phyloP scores from a whole-genome alignment of 78 protist species.

The Polysphondylium violaceum region DNA sequence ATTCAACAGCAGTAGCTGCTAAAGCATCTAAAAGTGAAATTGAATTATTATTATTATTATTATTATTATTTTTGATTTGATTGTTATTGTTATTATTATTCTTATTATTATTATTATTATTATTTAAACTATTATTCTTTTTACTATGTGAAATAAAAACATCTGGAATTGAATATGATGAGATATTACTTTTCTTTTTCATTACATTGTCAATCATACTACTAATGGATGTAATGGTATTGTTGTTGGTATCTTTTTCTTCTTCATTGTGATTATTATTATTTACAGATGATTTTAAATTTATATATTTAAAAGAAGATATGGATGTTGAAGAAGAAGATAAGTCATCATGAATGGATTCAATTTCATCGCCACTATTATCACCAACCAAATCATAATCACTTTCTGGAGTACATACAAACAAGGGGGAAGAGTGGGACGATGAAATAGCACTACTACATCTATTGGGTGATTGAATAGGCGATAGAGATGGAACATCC shows the following conservation, averaged over 20 bases:
- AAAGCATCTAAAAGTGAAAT: slow-evolving; percentile 8
- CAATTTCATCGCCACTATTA: background rate
- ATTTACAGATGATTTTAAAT: background rate
- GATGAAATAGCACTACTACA: background rate
- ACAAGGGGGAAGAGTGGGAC: background rate
- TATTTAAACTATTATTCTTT: background rate
- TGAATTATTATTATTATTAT: background rate
- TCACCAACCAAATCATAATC: background rate
- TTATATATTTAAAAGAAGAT: no score
- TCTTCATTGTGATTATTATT: background rate
- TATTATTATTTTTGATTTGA: slow-evolving; percentile 8
- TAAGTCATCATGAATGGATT: no score
- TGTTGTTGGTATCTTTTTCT: background rate
- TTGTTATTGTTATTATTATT: background rate
- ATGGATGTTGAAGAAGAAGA: background rate
- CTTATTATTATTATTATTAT: background rate
- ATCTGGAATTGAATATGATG: background rate
- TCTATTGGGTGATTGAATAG: slow-evolving; percentile 12
- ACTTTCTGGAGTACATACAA: background rate
- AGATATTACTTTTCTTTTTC: background rate
- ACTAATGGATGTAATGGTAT: slow-evolving; percentile 38
- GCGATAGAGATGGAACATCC: slow-evolving; percentile 15
- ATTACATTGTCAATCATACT: slow-evolving; percentile 39
- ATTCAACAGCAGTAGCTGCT: slow-evolving; percentile 40
- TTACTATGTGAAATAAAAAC: background rate